A percentile compares a stretch with the other conserved stretches of the same genome.
Evolutionary conservation across 2,329 filamentous ascomycete species (phyloP).

Genomic region (Madurella fahalii): DNA sequence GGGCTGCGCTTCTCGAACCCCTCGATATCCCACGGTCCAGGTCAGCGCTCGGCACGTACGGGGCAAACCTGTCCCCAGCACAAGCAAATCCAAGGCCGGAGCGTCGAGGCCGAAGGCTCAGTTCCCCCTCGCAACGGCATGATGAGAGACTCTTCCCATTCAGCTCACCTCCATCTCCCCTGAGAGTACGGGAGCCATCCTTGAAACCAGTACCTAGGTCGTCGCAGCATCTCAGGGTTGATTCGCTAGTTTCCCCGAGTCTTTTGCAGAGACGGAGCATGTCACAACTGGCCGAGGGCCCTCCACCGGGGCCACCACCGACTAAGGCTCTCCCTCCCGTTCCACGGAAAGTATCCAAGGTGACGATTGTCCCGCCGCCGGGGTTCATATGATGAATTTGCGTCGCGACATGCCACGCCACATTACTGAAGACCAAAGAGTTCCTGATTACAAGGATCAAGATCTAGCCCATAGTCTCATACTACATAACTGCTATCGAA

Average conservation of each 20-base stretch:
- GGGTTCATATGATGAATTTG: slow-evolving; percentile 16
- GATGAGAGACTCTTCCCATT: background rate
- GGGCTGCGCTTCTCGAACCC: background rate
- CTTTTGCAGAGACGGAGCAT: slow-evolving; percentile 43
- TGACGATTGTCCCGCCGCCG: slow-evolving; percentile 12
- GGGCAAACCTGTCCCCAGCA: slow-evolving; percentile 23
- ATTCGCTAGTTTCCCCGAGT: slow-evolving; percentile 19
- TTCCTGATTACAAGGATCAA: background rate
- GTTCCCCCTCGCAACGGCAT: slow-evolving; percentile 22
- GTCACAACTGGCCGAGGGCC: slow-evolving; percentile 47
- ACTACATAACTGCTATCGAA: too few species aligned
- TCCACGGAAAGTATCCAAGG: slow-evolving; percentile 32
- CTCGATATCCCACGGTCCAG: slow-evolving; percentile 25
- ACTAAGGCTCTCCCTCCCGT: slow-evolving; percentile 53
- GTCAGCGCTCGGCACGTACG: slow-evolving; percentile 34
- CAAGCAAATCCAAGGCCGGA: slow-evolving; percentile 11
- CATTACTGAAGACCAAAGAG: background rate
- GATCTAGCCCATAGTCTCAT: background rate
- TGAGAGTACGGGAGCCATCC: slow-evolving; percentile 14
- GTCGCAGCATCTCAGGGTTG: slow-evolving; percentile 24
- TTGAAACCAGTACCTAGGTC: slow-evolving; percentile 22
- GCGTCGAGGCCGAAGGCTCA: slow-evolving; percentile 23
- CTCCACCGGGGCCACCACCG: slow-evolving; percentile 52
- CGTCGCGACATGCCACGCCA: background rate
- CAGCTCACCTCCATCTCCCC: slow-evolving; percentile 10